A percentile compares a stretch with the other conserved stretches of the same genome.
Evolutionary conservation across 352 stramenopile species (phyloP).

Genomic region (Hyaloperonospora brassicae): DNA sequence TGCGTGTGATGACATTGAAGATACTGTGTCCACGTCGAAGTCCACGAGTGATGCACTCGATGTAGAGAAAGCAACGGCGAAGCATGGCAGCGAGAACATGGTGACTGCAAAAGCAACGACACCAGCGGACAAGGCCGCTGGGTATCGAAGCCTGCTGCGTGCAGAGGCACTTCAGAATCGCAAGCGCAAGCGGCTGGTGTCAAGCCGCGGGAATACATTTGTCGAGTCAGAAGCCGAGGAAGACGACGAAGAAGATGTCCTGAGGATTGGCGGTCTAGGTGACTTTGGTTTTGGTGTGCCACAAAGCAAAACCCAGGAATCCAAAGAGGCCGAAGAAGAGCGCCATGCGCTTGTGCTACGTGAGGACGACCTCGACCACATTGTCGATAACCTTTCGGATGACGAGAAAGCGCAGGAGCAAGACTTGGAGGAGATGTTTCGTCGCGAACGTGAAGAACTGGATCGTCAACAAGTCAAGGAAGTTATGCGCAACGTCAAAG

Average conservation of each 20-base stretch:
- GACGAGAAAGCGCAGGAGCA: slow-evolving; percentile 60
- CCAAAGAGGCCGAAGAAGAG: slow-evolving; percentile 72
- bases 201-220: slow-evolving; percentile 43
- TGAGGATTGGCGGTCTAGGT: slow-evolving; percentile 73
- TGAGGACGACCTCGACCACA: slow-evolving; percentile 75
- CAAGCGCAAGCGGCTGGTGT: slow-evolving; percentile 48
- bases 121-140: slow-evolving; percentile 52
- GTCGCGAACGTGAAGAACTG: slow-evolving; percentile 52
- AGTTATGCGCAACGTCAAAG: slow-evolving; percentile 85
- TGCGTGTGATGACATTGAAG: slow-evolving; percentile 15
- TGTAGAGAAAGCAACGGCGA: slow-evolving; percentile 9
- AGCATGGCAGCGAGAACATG: background rate
- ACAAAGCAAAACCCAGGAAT: slow-evolving; percentile 54
- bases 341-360: slow-evolving; percentile 62
- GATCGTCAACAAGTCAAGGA: slow-evolving; percentile 71
- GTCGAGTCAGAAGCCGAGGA: slow-evolving; percentile 82
- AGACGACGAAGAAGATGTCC: slow-evolving; percentile 76
- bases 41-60: slow-evolving; percentile 2
- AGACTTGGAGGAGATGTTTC: slow-evolving; percentile 70
- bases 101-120: slow-evolving; percentile 11
- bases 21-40: slow-evolving; percentile 13
- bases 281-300: slow-evolving; percentile 83
- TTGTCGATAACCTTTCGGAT: slow-evolving; percentile 82
- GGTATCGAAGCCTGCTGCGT: slow-evolving; percentile 54
- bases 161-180: slow-evolving; percentile 47